A percentile compares a stretch with the other conserved stretches of the same genome.
Evolutionary conservation across 768 basidiomycete species (phyloP).

Genomic region (Daedaleopsis nitida): DNA sequence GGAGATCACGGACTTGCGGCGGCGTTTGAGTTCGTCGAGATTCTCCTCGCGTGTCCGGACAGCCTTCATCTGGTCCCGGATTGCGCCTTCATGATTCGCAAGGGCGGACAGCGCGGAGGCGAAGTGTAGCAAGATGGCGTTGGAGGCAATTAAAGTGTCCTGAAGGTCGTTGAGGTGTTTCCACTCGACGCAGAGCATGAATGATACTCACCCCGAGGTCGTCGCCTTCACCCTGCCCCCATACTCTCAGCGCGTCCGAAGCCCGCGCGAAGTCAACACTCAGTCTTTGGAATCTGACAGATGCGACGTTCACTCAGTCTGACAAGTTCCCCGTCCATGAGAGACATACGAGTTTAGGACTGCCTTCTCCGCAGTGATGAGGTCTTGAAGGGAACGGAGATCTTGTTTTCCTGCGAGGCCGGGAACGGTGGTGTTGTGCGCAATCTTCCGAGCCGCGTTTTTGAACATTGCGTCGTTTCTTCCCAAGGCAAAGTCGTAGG

Average conservation of each 20-base stretch:
- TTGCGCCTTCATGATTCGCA: constrained; percentile 66
- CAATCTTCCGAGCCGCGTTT: constrained; percentile 77
- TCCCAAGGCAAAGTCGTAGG: no score
- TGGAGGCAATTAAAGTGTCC: constrained; percentile 77
- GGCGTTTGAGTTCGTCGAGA: constrained; percentile 74
- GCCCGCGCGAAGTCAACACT: constrained; percentile 68
- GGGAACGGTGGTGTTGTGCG: constrained; percentile 86
- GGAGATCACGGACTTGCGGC: constrained; percentile 61
- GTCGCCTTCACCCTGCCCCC: constrained; percentile 83
- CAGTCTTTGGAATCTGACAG: constrained; percentile 53
- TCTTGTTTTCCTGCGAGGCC: constrained; percentile 73
- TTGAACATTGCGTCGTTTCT: constrained; percentile 61
- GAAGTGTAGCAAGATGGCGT: constrained; percentile 67
- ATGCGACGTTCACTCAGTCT: not conserved
- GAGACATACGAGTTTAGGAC: constrained; percentile 69
- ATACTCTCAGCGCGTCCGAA: constrained; percentile 67
- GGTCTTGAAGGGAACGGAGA: constrained; percentile 78
- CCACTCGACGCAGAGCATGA: not conserved
- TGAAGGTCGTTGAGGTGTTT: constrained; percentile 29
- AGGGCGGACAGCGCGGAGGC: constrained; percentile 68
- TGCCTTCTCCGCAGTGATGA: constrained; percentile 87
- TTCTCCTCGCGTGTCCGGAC: constrained; percentile 84
- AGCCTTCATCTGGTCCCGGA: constrained; percentile 76
- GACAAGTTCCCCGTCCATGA: not conserved
- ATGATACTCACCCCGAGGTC: constrained; percentile 65